Percentiles rank a stretch among this genome's conserved stretches.
Conservation (phyloP, 768 basidiomycete species). For the Boletellus ananiceps region DNA sequence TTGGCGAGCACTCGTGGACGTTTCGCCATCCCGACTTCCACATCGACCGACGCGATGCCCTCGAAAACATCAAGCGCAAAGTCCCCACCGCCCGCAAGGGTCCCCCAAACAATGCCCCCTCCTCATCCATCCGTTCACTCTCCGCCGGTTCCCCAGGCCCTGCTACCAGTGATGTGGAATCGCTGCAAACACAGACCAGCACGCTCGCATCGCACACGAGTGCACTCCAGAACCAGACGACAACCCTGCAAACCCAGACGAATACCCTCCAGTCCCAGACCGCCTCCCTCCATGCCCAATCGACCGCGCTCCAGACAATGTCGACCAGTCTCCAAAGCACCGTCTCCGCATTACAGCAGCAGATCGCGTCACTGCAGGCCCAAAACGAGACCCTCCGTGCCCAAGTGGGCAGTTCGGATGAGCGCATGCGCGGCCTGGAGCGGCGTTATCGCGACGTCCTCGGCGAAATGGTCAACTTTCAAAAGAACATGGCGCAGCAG, state of each 20-base stretch:
- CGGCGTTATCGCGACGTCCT: conserved; percentile 64
- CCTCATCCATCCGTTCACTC: conserved; percentile 24
- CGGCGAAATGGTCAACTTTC: conserved; percentile 67
- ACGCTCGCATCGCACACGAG: conserved; percentile 28
- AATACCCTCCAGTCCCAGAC: conserved; percentile 28
- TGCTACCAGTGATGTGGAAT: conserved; percentile 21
- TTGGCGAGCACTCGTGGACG: conserved; percentile 55
- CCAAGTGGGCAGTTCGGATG: conserved; percentile 37
- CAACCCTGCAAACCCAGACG: conserved; percentile 25
- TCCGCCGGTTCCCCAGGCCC: conserved; percentile 29
- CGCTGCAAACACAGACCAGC: conserved; percentile 27
- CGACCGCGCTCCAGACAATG: conserved; percentile 31
- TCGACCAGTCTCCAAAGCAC: conserved; percentile 23
- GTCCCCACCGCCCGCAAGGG: conserved; percentile 38
- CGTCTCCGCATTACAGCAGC: conserved; percentile 27
- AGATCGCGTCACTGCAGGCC: conserved; percentile 23
- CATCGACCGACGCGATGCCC: conserved; percentile 46
- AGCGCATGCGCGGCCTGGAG: conserved; percentile 55
- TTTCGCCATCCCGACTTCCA: conserved; percentile 53
- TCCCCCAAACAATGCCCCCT: conserved; percentile 22
- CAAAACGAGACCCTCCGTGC: conserved; percentile 31
- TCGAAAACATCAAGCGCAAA: conserved; percentile 66
- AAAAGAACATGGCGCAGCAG: conserved; percentile 75
- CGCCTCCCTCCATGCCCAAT: conserved; percentile 33
- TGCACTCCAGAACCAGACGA: conserved; percentile 28